Conservation (phyloP, 805 yeast genomes). For the Metschnikowia orientalis region DNA sequence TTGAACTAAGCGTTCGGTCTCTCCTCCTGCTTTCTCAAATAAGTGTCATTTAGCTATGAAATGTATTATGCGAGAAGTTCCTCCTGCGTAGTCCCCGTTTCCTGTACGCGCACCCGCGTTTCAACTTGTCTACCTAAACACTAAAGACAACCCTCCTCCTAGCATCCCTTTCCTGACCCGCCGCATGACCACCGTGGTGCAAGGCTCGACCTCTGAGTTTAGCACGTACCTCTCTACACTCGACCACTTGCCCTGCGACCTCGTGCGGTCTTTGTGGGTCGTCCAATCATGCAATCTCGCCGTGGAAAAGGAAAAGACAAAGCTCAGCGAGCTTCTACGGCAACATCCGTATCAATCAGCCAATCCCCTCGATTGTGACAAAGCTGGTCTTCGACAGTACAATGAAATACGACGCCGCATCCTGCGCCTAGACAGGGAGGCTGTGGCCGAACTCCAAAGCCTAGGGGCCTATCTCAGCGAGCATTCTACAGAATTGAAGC, state of each 20-base stretch:
- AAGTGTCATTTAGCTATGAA: constrained; percentile 14
- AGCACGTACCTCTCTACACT: constrained; percentile 39
- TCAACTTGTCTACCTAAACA: too few species aligned
- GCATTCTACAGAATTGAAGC: constrained; percentile 23
- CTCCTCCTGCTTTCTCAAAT: constrained; percentile 1
- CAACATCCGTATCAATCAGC: constrained; percentile 4
- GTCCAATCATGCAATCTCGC: constrained; percentile 35
- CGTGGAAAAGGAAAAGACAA: constrained; percentile 20
- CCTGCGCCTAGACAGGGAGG: constrained; percentile 10
- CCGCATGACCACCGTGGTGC: constrained; percentile 17
- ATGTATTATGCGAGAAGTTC: constrained; percentile 11
- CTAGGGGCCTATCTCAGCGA: constrained; percentile 29
- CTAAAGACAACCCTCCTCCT: too few species aligned
- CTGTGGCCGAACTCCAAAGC: constrained; percentile 15
- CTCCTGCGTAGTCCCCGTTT: too few species aligned
- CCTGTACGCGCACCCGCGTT: too few species aligned
- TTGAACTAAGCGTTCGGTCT: constrained; percentile 40
- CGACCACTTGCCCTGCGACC: constrained; percentile 43
- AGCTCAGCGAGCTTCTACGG: constrained; percentile 18
- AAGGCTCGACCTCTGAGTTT: constrained; percentile 26
- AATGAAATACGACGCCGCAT: constrained; percentile 4
- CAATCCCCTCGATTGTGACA: too few species aligned
- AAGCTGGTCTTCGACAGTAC: not conserved
- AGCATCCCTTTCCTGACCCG: too few species aligned
- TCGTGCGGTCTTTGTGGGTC: constrained; percentile 40